Percentiles rank a stretch among this genome's conserved stretches.
Evolutionary conservation across 1,284 basidiomycete species (phyloP).

Genomic region (Trametes pubescens): DNA sequence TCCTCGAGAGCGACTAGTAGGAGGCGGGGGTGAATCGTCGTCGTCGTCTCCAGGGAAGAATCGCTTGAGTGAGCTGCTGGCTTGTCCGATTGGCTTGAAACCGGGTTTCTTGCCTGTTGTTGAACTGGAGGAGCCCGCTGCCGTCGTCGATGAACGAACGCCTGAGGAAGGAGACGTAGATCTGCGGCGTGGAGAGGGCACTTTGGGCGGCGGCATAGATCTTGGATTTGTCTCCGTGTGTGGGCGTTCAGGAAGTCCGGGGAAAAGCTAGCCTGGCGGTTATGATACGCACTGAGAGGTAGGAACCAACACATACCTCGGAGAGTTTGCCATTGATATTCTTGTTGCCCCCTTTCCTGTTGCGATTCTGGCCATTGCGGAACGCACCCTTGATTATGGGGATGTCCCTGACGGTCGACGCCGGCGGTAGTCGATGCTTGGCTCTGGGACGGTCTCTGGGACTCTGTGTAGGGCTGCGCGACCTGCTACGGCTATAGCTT

Average conservation of each 20-base stretch:
- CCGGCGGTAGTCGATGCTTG: slow-evolving; percentile 69
- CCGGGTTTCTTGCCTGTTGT: slow-evolving; percentile 51
- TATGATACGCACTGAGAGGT: background rate
- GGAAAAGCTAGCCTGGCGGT: slow-evolving; percentile 17
- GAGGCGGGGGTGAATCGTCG: slow-evolving; percentile 44
- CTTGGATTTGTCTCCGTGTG: slow-evolving; percentile 1
- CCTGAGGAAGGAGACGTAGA: slow-evolving; percentile 23
- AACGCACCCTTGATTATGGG: slow-evolving; percentile 43
- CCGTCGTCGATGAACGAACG: slow-evolving; percentile 2
- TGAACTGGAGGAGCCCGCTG: slow-evolving; percentile 18
- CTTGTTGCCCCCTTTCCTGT: slow-evolving; percentile 31
- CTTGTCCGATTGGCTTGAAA: slow-evolving; percentile 68
- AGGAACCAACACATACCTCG: slow-evolving; percentile 25
- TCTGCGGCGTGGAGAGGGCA: slow-evolving; percentile 20
- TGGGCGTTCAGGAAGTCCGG: slow-evolving; percentile 29
- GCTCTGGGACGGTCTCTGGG: slow-evolving; percentile 56
- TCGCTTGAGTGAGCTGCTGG: slow-evolving; percentile 68
- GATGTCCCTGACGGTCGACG: slow-evolving; percentile 53
- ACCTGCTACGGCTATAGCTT: slow-evolving; percentile 50
- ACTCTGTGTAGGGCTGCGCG: slow-evolving; percentile 62
- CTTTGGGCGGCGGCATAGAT: slow-evolving; percentile 30
- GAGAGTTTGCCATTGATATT: slow-evolving; percentile 32
- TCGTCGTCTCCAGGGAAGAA: slow-evolving; percentile 82
- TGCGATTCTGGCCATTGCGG: slow-evolving; percentile 31
- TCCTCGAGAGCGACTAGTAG: slow-evolving; percentile 14